A percentile compares a stretch with the other conserved stretches of the same genome.
These are phyloP conservation scores for Trichoderma breve DNA, from an alignment of 2,329 filamentous ascomycete genomes.

Conservation along the genomic window DNA sequence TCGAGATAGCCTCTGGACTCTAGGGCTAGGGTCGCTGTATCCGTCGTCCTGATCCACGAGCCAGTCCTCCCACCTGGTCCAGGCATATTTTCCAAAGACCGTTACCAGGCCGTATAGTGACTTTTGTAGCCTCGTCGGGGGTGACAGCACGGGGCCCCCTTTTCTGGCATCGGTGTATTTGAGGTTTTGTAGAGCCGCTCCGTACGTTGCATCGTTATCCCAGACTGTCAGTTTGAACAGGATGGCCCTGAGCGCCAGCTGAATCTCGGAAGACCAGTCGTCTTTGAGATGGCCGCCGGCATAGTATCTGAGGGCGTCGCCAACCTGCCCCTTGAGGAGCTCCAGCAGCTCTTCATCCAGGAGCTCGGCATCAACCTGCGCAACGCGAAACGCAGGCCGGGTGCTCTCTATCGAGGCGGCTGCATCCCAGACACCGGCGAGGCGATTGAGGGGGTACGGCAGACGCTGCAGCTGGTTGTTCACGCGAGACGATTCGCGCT, in stretches of 20 bases:
- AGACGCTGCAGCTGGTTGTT: slow-evolving; percentile 56
- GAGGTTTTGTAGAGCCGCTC: slow-evolving; percentile 87
- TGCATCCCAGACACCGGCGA: slow-evolving; percentile 65
- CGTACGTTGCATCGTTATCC: slow-evolving; percentile 95
- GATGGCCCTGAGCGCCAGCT: slow-evolving; percentile 70
- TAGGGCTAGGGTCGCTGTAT: slow-evolving; percentile 59
- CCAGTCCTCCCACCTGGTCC: slow-evolving; percentile 90
- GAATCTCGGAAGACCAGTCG: slow-evolving; percentile 84
- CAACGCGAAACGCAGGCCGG: slow-evolving; percentile 83
- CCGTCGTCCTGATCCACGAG: slow-evolving; percentile 74
- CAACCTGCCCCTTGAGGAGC: slow-evolving; percentile 82
- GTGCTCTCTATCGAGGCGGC: slow-evolving; percentile 75
- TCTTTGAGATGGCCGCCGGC: slow-evolving; percentile 72
- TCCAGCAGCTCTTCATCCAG: slow-evolving; percentile 88
- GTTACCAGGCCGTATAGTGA: slow-evolving; percentile 78
- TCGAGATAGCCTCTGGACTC: slow-evolving; percentile 58
- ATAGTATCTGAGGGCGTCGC: slow-evolving; percentile 84
- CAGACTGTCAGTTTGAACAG: slow-evolving; percentile 95
- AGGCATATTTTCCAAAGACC: slow-evolving; percentile 83
- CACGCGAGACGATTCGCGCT: slow-evolving; percentile 52
- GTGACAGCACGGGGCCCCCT: slow-evolving; percentile 57
- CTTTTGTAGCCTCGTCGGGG: slow-evolving; percentile 82
- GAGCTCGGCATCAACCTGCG: slow-evolving; percentile 92
- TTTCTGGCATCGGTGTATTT: slow-evolving; percentile 82
- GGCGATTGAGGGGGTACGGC: slow-evolving; percentile 60